Conservation (phyloP, 1,284 basidiomycete genomes). For the Calocybe gambosa region DNA sequence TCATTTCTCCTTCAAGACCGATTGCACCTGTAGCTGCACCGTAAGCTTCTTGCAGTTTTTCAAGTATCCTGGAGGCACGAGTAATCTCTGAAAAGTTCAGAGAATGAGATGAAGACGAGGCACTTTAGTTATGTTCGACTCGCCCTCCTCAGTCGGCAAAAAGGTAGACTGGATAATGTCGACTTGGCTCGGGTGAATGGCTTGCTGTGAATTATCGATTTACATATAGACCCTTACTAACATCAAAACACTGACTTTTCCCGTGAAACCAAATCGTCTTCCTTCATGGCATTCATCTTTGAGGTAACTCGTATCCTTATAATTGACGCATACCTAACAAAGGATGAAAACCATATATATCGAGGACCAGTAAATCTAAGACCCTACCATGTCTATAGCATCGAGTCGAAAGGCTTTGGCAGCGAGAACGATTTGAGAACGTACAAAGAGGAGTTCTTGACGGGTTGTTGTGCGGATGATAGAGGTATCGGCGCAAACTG, state of each 20-base stretch:
- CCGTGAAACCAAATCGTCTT: slow-evolving; percentile 73
- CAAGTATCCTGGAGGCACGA: slow-evolving; percentile 71
- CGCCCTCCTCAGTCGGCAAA: slow-evolving; percentile 70
- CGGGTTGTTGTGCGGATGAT: slow-evolving; percentile 75
- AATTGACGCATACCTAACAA: slow-evolving; percentile 80
- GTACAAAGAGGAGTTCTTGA: slow-evolving; percentile 76
- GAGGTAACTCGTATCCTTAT: slow-evolving; percentile 71
- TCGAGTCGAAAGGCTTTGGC: slow-evolving; percentile 83
- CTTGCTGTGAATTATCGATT: slow-evolving; percentile 59
- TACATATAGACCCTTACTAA: neutral
- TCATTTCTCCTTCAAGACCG: slow-evolving; percentile 74
- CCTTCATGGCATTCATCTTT: slow-evolving; percentile 78
- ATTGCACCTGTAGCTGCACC: slow-evolving; percentile 35
- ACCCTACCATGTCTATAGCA: slow-evolving; percentile 81
- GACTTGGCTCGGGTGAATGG: slow-evolving; percentile 88
- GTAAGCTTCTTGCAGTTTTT: slow-evolving; percentile 56
- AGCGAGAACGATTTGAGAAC: slow-evolving; percentile 79
- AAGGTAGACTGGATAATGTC: slow-evolving; percentile 75
- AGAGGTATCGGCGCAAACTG: slow-evolving; percentile 82
- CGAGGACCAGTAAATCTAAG: neutral
- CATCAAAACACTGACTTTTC: slow-evolving; percentile 51
- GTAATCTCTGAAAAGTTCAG: slow-evolving; percentile 54
- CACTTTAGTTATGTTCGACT: slow-evolving; percentile 6
- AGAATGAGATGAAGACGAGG: neutral
- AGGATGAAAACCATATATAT: neutral